Evolutionary conservation across 495 filamentous ascomycete genomes (phyloP).

Genomic region (Chaetomium cochliodes): DNA sequence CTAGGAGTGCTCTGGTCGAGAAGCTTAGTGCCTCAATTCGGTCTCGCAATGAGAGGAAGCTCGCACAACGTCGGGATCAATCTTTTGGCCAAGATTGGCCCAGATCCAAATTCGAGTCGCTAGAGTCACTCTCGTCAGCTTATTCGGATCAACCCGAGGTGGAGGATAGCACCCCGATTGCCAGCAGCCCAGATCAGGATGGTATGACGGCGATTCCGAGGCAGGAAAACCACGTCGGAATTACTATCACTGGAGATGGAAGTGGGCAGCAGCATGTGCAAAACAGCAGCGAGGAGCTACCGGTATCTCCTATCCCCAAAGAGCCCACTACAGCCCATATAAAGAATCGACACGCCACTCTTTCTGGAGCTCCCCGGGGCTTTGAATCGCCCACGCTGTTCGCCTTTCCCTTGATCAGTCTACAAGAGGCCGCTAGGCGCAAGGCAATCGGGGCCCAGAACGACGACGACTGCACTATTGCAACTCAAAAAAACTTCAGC

Average conservation of each 20-base stretch:
- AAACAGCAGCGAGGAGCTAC: background rate
- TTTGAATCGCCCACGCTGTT: slow-evolving; percentile 26
- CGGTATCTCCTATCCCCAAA: background rate
- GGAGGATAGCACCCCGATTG: background rate
- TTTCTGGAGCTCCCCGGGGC: background rate
- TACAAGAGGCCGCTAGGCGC: slow-evolving; percentile 31
- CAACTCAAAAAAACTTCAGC: slow-evolving; percentile 28
- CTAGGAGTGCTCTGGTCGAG: slow-evolving; percentile 24
- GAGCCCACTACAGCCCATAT: background rate
- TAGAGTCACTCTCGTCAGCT: slow-evolving; percentile 19
- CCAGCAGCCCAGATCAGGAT: background rate
- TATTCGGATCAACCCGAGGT: background rate
- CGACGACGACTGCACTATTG: slow-evolving; percentile 28
- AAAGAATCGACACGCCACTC: background rate
- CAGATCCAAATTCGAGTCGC: slow-evolving; percentile 13
- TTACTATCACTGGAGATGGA: background rate
- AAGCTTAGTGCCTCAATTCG: slow-evolving; percentile 33
- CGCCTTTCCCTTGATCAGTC: slow-evolving; percentile 30
- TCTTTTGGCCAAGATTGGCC: slow-evolving; percentile 6
- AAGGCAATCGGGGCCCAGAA: slow-evolving; percentile 23
- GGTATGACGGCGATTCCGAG: background rate
- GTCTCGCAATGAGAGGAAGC: slow-evolving; percentile 17
- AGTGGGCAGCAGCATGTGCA: background rate
- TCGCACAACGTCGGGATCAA: slow-evolving; percentile 11
- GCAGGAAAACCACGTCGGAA: background rate